Base-by-base conservation (phyloP, 1,284 basidiomycete genomes). In the Puccinia brachypodii region DNA sequence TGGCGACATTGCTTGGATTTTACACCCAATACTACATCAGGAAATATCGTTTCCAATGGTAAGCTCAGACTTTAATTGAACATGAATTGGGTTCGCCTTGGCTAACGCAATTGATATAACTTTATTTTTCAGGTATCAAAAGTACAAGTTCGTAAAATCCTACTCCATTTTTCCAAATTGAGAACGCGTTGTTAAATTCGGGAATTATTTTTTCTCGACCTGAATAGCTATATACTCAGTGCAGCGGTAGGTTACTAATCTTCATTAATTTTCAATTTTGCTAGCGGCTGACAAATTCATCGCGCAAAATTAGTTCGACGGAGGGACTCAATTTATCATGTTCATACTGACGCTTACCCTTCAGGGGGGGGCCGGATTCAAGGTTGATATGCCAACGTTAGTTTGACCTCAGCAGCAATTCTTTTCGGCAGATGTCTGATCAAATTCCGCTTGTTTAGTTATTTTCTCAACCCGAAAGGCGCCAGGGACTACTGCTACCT, bases 401-500 rank as follows among this genome's bases (percentile, higher is more conserved):
- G 78, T 60, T 56, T 3, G 22, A 13, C 22, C 33, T 38, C 25
- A 44, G 13, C 1, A 25, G 36, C 3, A 6, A 33, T 38, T 33
- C 28, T 36, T 22, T 53, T 28, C 53, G 1, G 50, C 19, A 28
- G 33, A 25, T 25, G 3, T 6, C 47, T 71, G n/a, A 71, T 25
- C 2, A 0, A 36, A 13, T 56, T 40, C 31, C 19, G 13, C 47
- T 13, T 72, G 22, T 25, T 13, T 19, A 80, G 68, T 36, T 80
- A 80, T 71, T 72, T 80, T 33, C 60, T 80, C 33, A 80, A 80
- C 40, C 77, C 77, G 13, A 79, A 58, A 13, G 76, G 76, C 4
- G 22, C 66, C 1, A 42, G 76, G 36, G 76, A 79, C 69, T 80
- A 80, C 38, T 80, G 77, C 36, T 80, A 72, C 60, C 36, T 80